Evolutionary conservation across 257 asterid genomes (phyloP), one percentile per base, ranked within the genome.

Genomic region (Fraxinus quadrangulata): DNA sequence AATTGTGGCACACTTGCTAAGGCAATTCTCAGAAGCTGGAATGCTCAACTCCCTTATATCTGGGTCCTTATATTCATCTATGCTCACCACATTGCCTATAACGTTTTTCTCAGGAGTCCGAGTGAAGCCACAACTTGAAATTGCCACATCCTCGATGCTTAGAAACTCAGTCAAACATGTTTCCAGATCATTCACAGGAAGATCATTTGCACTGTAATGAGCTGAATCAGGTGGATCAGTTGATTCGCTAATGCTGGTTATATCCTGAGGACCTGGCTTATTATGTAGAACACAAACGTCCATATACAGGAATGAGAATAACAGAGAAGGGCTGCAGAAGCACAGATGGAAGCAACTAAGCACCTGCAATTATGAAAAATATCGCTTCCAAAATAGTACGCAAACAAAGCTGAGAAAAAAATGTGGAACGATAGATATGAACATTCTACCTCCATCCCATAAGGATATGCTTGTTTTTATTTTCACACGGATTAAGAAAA

Each of bases 1-100:
- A 87, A 89, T 87, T 47, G 90, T 56, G 14, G 87, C 86, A 72
- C 77, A 87, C 83, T 89, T 91, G 84, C 75, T 81, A 16, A 89
- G 54, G 83, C 83, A 56, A 75, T 86, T 89, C 66, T 84, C n/a
- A n/a, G n/a, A n/a, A n/a, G n/a, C 86, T 12, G 85, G 67, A 42
- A 86, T 67, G 67, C 73, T 65, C 70, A 76, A 14, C 14, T 47
- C 61, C 75, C 49, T 73, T 71, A 68, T 71, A 13, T 59, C 76
- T 26, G 66, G 40, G 71, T 81, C 80, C 70, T 80, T 77, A 77
- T 39, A 37, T 71, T 83, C 84, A 66, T 77, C 83, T 74, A 84
- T 86, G 79, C 66, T 68, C 80, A 72, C 77, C 61, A 34, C 77
- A 76, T 49, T 80, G 61, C 67, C 67, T 16, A 31, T 36, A 16